phyloP scores from a whole-genome alignment of 495 filamentous ascomycete genomes.

The Talaromyces proteolyticus region DNA sequence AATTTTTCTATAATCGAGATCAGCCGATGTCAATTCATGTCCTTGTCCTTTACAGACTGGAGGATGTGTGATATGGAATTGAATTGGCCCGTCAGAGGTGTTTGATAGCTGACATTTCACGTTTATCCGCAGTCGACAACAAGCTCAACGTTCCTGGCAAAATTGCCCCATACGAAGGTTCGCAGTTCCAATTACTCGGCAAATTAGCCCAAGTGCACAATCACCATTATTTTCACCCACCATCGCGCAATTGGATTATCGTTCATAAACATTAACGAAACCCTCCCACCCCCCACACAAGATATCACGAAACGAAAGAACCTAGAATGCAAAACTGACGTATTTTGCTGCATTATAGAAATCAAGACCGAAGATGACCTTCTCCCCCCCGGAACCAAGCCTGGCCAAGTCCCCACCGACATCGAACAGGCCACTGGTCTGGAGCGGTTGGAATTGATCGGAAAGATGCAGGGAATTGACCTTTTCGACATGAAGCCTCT shows the following conservation, averaged over 20 bases:
- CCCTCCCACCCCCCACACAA: neutral
- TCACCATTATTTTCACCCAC: neutral
- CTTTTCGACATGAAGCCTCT: conserved; percentile 98
- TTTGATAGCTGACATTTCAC: neutral
- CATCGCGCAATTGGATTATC: neutral
- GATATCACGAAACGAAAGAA: neutral
- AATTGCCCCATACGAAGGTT: conserved; percentile 41
- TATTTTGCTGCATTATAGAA: conserved; percentile 51
- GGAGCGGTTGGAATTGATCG: conserved; percentile 96
- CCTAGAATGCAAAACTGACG: too few relatives aligned
- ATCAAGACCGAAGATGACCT: conserved; percentile 79
- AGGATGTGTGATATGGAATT: neutral
- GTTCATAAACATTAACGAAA: neutral
- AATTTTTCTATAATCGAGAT: neutral
- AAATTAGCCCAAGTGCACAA: neutral
- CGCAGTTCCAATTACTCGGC: neutral
- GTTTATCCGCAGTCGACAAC: conserved; percentile 4
- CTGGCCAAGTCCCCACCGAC: conserved; percentile 87
- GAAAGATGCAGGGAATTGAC: conserved; percentile 98
- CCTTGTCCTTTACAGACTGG: neutral
- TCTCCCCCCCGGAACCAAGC: conserved; percentile 68
- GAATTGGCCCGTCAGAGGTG: too few relatives aligned
- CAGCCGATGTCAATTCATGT: neutral
- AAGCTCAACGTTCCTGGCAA: conserved; percentile 36
- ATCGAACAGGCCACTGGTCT: conserved; percentile 92